Evolutionary conservation across 106 monocot genomes (phyloP).

Genomic region (Cymbidium sinense): DNA sequence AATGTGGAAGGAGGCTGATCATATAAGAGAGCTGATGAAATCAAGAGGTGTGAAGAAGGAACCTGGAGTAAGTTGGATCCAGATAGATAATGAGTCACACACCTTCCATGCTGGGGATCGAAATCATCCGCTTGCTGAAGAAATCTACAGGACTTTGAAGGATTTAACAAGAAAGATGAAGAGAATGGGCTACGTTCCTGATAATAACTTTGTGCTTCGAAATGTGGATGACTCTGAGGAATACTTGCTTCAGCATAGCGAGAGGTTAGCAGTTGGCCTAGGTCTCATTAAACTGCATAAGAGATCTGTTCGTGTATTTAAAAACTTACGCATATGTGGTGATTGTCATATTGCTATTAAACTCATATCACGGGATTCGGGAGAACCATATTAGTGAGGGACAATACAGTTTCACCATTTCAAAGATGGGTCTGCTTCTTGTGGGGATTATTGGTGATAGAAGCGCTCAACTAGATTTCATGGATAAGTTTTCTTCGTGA

Average conservation of each 20-base stretch:
- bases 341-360: conserved; percentile 17
- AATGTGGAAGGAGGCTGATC: conserved; percentile 19
- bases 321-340: conserved; percentile 13
- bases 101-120: conserved; percentile 18
- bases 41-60: conserved; percentile 24
- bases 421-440: conserved; percentile 4
- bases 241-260: background rate
- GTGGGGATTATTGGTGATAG: conserved; percentile 9
- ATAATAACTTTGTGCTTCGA: conserved; percentile 15
- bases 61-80: conserved; percentile 31
- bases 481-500: background rate
- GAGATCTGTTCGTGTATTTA: background rate
- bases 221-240: conserved; percentile 16
- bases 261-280: conserved; percentile 13
- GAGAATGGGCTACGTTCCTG: conserved; percentile 10
- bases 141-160: conserved; percentile 15
- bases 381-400: conserved; percentile 9
- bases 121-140: conserved; percentile 18
- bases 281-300: background rate
- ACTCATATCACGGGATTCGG: conserved; percentile 5
- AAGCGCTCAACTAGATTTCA: background rate
- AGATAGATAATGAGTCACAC: conserved; percentile 6
- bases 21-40: conserved; percentile 20
- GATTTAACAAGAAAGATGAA: conserved; percentile 12
- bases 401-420: background rate